Evolutionary conservation across 2,329 filamentous ascomycete species (phyloP).

Genomic region (Shiraia bambusicola): DNA sequence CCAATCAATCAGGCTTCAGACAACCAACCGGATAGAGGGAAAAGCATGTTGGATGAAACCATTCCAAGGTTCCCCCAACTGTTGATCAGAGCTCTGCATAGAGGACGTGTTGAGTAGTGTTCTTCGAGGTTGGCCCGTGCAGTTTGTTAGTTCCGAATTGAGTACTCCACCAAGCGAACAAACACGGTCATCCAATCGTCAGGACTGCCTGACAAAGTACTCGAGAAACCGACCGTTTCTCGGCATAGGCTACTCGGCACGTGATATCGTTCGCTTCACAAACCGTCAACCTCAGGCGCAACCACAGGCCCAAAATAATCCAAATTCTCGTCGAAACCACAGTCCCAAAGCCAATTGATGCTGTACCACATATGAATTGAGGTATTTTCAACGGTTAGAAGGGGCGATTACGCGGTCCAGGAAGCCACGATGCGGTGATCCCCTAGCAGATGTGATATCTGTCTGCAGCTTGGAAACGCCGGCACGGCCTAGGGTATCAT

Average conservation of each 20-base stretch:
- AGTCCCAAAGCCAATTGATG: slow-evolving; percentile 34
- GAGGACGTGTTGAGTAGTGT: slow-evolving; percentile 15
- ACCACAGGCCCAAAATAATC: slow-evolving; percentile 37
- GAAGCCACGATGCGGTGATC: slow-evolving; percentile 49
- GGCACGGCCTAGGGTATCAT: slow-evolving; percentile 49
- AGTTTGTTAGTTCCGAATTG: slow-evolving; percentile 24
- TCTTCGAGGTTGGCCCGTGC: slow-evolving; percentile 21
- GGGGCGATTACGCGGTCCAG: slow-evolving; percentile 47
- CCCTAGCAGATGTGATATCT: slow-evolving; percentile 46
- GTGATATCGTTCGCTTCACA: slow-evolving; percentile 43
- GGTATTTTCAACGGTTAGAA: slow-evolving; percentile 40
- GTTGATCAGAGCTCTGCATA: slow-evolving; percentile 21
- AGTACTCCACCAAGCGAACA: slow-evolving; percentile 20
- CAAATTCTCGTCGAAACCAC: slow-evolving; percentile 19
- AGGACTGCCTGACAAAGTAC: slow-evolving; percentile 24
- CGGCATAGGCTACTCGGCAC: slow-evolving; percentile 40
- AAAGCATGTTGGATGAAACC: slow-evolving; percentile 18
- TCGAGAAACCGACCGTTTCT: slow-evolving; percentile 32
- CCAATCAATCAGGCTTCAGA: slow-evolving; percentile 15
- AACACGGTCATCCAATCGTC: slow-evolving; percentile 35
- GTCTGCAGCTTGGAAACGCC: slow-evolving; percentile 47
- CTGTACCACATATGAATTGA: slow-evolving; percentile 42
- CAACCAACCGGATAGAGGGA: slow-evolving; percentile 23
- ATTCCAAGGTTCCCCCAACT: slow-evolving; percentile 30
- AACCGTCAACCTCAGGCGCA: slow-evolving; percentile 37